Evolutionary conservation across 192 early-diverging fungal genomes (phyloP).

Genomic region (Gamsiella multidivaricata): DNA sequence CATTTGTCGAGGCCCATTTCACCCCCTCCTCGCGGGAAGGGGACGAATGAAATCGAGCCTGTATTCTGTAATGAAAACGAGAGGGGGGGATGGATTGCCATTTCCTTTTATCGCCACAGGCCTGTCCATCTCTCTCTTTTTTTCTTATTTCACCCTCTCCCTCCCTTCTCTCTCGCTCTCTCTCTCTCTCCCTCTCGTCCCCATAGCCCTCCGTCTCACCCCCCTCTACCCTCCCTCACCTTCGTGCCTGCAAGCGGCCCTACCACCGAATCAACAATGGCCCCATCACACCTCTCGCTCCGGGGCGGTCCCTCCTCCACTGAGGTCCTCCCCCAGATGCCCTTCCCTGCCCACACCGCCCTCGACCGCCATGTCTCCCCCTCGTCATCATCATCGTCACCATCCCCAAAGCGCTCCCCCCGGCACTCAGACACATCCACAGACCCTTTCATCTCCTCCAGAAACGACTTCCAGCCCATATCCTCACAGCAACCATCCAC

Average conservation of each 20-base stretch:
- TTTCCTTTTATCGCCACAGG: constrained; percentile 17
- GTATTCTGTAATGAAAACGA: no score
- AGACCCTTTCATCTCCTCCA: neutral
- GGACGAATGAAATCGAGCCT: no score
- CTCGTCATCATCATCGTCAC: constrained; percentile 5
- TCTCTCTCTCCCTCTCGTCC: neutral
- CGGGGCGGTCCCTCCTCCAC: no score
- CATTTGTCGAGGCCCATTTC: no score
- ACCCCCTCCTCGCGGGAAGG: no score
- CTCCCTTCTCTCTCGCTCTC: constrained; percentile 1
- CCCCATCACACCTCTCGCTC: neutral
- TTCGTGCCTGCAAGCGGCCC: neutral
- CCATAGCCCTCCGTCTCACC: neutral
- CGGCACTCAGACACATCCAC: neutral
- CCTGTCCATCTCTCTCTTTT: neutral
- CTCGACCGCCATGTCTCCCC: neutral
- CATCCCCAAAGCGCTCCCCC: neutral
- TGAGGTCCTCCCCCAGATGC: neutral
- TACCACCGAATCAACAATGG: neutral
- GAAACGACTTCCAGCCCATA: neutral
- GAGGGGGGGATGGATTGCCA: constrained; percentile 25
- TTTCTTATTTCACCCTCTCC: neutral
- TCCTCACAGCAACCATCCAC: neutral
- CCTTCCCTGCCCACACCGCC: neutral
- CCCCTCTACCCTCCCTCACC: neutral